Conservation (phyloP, 768 basidiomycete genomes). For the Naganishia friedmannii region DNA sequence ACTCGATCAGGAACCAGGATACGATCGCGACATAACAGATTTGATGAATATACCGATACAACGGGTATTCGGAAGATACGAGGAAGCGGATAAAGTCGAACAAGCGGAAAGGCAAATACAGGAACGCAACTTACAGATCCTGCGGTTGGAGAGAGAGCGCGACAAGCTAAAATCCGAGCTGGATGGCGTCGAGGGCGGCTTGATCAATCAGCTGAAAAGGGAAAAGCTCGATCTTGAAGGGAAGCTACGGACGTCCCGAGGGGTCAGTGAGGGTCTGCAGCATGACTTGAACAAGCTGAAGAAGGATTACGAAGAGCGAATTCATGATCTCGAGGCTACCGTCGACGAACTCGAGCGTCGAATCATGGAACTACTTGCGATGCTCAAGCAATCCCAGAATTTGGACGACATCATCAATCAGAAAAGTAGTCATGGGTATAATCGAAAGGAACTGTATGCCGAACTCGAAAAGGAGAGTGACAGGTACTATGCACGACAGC, state of each 20-base stretch:
- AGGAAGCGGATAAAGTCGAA: conserved; percentile 80
- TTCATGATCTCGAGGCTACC: conserved; percentile 58
- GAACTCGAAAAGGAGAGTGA: conserved; percentile 24
- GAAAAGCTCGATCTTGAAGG: conserved; percentile 60
- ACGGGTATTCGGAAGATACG: conserved; percentile 80
- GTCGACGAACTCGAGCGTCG: conserved; percentile 20
- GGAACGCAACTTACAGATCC: conserved; percentile 63
- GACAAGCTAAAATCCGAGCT: conserved; percentile 77
- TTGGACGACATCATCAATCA: conserved; percentile 2
- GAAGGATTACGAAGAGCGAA: conserved; percentile 74
- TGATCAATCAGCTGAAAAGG: conserved; percentile 75
- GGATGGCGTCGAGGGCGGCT: conserved; percentile 72
- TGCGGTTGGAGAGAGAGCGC: conserved; percentile 74
- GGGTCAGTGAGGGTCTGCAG: conserved; percentile 71
- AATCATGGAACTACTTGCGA: conserved; percentile 7
- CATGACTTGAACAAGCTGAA: conserved; percentile 75
- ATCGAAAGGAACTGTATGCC: conserved; percentile 14
- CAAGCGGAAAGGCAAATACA: conserved; percentile 73
- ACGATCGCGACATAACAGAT: conserved; percentile 68
- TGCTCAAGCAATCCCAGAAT: conserved; percentile 21
- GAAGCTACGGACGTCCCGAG: conserved; percentile 72
- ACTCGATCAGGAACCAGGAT: conserved; percentile 76
- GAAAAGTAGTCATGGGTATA: conserved; percentile 11
- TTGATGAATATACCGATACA: conserved; percentile 86
- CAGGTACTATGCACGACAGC: conserved; percentile 48